These are phyloP conservation scores for Meripilus lineatus DNA, from an alignment of 1,284 basidiomycete species.

Conservation along the genomic window DNA sequence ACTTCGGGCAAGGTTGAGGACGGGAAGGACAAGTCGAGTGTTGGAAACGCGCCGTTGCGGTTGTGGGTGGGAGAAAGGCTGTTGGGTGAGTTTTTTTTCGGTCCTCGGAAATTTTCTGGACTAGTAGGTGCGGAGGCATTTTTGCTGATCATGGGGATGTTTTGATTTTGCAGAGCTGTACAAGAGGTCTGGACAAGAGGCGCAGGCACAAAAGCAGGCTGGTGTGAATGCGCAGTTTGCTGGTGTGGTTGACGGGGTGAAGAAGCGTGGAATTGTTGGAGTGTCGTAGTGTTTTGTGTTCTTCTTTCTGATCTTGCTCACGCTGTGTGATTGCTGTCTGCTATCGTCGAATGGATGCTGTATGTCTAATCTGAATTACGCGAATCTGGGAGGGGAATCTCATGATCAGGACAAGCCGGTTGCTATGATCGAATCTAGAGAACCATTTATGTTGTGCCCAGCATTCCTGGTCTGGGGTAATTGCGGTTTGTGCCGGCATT, in stretches of 20 bases:
- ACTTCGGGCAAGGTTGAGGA: slow-evolving; percentile 30
- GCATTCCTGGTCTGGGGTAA: too few relatives aligned
- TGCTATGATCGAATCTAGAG: too few relatives aligned
- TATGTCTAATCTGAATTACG: too few relatives aligned
- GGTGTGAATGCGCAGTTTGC: slow-evolving; percentile 20
- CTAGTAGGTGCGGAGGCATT: neutral
- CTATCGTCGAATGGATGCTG: too few relatives aligned
- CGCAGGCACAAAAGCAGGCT: slow-evolving; percentile 22
- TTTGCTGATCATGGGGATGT: slow-evolving; percentile 1
- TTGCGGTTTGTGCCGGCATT: too few relatives aligned
- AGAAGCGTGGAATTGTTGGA: slow-evolving; percentile 15
- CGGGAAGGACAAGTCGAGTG: slow-evolving; percentile 16
- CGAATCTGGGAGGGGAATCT: too few relatives aligned
- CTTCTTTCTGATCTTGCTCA: too few relatives aligned
- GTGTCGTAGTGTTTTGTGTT: too few relatives aligned
- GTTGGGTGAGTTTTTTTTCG: slow-evolving; percentile 42
- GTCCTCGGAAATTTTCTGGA: neutral
- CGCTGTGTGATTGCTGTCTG: neutral
- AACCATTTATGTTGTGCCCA: too few relatives aligned
- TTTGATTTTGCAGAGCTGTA: slow-evolving; percentile 41
- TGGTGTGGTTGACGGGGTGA: slow-evolving; percentile 21
- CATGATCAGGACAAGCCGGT: too few relatives aligned
- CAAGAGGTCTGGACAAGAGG: slow-evolving; percentile 45
- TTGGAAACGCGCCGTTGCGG: slow-evolving; percentile 60
- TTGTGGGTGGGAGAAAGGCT: slow-evolving; percentile 69